Evolutionary conservation across 148 eudicot species (phyloP).

Genomic region (Hydrangea macrophylla): DNA sequence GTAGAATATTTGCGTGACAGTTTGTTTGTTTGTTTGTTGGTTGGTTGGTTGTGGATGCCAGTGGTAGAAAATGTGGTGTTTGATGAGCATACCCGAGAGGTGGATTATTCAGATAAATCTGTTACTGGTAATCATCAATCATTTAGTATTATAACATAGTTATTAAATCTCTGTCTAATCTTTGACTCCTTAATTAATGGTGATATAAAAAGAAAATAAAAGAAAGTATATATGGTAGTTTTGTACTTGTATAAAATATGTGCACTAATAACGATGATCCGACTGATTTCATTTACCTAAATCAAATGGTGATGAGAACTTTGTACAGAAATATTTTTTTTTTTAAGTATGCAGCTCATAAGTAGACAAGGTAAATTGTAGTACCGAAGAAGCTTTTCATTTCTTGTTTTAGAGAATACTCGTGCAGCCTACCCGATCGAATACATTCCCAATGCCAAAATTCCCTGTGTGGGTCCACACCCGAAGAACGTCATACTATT

Average conservation of each 20-base stretch:
- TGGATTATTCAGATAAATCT: constrained; percentile 77
- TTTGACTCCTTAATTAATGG: background rate
- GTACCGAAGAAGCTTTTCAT: background rate
- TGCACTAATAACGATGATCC: too few relatives aligned
- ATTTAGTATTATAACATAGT: background rate
- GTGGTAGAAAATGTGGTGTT: constrained; percentile 93
- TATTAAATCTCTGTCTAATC: background rate
- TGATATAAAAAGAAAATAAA: too few relatives aligned
- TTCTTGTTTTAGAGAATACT: constrained; percentile 53
- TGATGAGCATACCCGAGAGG: constrained; percentile 86
- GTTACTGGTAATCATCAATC: constrained; percentile 60
- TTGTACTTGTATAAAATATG: too few relatives aligned
- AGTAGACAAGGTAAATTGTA: too few relatives aligned
- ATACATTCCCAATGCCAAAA: constrained; percentile 70
- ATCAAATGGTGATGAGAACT: too few relatives aligned
- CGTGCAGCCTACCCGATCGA: constrained; percentile 86
- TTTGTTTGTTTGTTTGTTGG: too few relatives aligned
- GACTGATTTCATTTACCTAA: too few relatives aligned
- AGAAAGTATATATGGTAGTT: too few relatives aligned
- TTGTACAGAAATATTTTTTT: too few relatives aligned
- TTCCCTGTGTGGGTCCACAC: constrained; percentile 80
- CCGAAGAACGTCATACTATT: constrained; percentile 76
- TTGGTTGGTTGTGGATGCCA: constrained; percentile 19
- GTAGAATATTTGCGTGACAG: too few relatives aligned
- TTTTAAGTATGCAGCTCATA: too few relatives aligned